phyloP scores from a whole-genome alignment of 139 green algal genomes.

The Volvox africanus region DNA sequence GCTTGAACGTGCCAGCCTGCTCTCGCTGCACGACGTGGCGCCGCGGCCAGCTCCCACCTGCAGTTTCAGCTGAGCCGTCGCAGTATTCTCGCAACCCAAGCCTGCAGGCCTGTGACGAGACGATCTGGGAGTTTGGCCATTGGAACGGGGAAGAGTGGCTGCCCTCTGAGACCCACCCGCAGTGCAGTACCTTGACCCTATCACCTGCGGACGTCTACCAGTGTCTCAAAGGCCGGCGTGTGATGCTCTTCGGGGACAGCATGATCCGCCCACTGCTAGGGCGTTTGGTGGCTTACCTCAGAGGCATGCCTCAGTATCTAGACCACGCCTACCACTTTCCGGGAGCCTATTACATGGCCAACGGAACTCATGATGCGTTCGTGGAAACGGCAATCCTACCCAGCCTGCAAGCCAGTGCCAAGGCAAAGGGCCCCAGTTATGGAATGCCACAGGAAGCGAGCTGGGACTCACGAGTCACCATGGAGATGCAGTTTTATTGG shows the following conservation, averaged over 20 bases:
- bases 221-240: not conserved
- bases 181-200: not conserved
- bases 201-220: not conserved
- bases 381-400: not conserved
- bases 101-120: not conserved
- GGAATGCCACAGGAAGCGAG: not conserved
- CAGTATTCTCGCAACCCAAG: not conserved
- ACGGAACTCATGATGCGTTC: conserved; percentile 29
- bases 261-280: conserved; percentile 5
- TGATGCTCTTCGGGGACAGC: not conserved
- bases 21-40: conserved; percentile 1
- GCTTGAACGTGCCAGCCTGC: not conserved
- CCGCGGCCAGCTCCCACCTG: not conserved
- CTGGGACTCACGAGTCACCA: not conserved
- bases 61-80: not conserved
- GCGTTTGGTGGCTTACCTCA: not conserved
- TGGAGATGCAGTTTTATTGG: conserved; percentile 21
- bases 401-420: not conserved
- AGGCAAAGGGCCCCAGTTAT: not conserved
- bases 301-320: not conserved
- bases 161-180: not conserved
- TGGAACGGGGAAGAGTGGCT: not conserved
- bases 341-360: conserved; percentile 17
- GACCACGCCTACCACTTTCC: conserved; percentile 4
- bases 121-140: not conserved